Conservation (phyloP, 2,329 filamentous ascomycete genomes). For the Penicillium brevicompactum region DNA sequence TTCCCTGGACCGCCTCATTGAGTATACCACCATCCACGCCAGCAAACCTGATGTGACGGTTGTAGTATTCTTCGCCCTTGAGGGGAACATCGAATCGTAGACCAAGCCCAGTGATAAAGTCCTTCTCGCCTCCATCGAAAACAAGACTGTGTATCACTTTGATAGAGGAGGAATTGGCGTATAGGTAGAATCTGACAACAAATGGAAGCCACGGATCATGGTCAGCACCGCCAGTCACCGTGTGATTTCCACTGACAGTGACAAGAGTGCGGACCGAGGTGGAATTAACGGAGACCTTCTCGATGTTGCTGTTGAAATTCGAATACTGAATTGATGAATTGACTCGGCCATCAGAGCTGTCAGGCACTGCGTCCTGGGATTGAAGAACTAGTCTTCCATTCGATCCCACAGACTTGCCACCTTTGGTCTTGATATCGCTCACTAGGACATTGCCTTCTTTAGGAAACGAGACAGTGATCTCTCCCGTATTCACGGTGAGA, state of each 20-base stretch:
- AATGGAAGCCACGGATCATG: slow-evolving; percentile 58
- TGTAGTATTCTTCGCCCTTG: slow-evolving; percentile 54
- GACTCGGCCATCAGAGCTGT: slow-evolving; percentile 41
- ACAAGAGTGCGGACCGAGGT: slow-evolving; percentile 51
- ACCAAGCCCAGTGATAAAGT: slow-evolving; percentile 50
- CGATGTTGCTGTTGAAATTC: slow-evolving; percentile 54
- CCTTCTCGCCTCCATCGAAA: slow-evolving; percentile 54
- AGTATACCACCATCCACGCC: slow-evolving; percentile 59
- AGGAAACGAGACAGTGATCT: slow-evolving; percentile 46
- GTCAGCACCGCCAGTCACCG: slow-evolving; percentile 30
- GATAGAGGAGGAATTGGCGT: slow-evolving; percentile 59
- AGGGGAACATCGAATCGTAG: slow-evolving; percentile 60
- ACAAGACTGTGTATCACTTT: slow-evolving; percentile 59
- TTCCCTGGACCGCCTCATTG: slow-evolving; percentile 60
- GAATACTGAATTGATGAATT: slow-evolving; percentile 44
- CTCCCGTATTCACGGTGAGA: slow-evolving; percentile 50
- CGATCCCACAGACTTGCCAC: slow-evolving; percentile 47
- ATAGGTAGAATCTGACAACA: slow-evolving; percentile 60
- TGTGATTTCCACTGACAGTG: slow-evolving; percentile 46
- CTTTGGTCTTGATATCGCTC: slow-evolving; percentile 42
- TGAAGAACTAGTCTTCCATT: slow-evolving; percentile 56
- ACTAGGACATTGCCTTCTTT: slow-evolving; percentile 47
- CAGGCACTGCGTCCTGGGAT: slow-evolving; percentile 52
- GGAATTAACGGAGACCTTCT: slow-evolving; percentile 53
- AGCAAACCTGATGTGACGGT: slow-evolving; percentile 61